Evolutionary conservation across 2,329 filamentous ascomycete genomes (phyloP).

Genomic region (Talaromyces verruculosus): DNA sequence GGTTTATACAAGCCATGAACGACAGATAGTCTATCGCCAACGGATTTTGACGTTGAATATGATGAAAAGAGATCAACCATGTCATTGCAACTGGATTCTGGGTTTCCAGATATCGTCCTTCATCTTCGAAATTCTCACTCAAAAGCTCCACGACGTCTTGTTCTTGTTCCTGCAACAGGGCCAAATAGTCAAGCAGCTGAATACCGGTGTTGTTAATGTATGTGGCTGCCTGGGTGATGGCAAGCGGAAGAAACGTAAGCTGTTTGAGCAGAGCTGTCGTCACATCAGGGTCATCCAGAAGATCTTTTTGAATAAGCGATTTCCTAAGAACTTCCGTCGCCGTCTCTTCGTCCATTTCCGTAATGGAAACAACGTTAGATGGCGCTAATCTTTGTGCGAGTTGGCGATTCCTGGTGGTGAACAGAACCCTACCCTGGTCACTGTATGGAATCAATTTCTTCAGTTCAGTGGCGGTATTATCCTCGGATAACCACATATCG

Average conservation of each 20-base stretch:
- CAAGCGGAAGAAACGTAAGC: conserved; percentile 33
- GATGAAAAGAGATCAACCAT: conserved; percentile 39
- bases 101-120: conserved; percentile 30
- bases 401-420: conserved; percentile 31
- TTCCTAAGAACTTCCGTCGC: conserved; percentile 20
- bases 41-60: too few species aligned
- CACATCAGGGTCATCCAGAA: conserved; percentile 18
- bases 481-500: conserved; percentile 22
- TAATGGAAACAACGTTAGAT: conserved; percentile 14
- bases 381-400: conserved; percentile 24
- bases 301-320: neutral
- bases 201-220: neutral
- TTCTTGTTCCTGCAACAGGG: too few species aligned
- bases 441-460: conserved; percentile 25
- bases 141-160: conserved; percentile 33
- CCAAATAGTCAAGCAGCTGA: too few species aligned
- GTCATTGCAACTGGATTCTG: conserved; percentile 39
- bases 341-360: neutral
- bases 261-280: conserved; percentile 24
- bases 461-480: neutral
- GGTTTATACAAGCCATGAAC: too few species aligned
- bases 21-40: too few species aligned
- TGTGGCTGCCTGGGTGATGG: conserved; percentile 32
- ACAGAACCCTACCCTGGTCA: conserved; percentile 28
- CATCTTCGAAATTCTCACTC: conserved; percentile 37